phyloP scores from a whole-genome alignment of 164 flowering plant genomes.

The Piper longum region DNA sequence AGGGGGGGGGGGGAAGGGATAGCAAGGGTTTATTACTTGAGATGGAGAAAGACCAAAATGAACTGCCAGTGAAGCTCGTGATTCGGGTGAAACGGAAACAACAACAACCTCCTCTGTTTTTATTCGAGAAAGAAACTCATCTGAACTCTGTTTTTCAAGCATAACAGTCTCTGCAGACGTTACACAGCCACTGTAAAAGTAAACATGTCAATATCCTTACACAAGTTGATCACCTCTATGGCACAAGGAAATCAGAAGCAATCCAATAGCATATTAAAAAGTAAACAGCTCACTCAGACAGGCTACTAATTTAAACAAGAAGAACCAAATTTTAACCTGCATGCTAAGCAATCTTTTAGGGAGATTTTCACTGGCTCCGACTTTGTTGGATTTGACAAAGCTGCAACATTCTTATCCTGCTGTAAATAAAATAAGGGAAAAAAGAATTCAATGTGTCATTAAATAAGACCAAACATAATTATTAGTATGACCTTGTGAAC shows the following conservation, averaged over 20 bases:
- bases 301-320: neutral
- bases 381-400: slow-evolving; percentile 22
- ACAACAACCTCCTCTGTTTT: slow-evolving; percentile 53
- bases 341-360: slow-evolving; percentile 89
- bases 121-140: slow-evolving; percentile 73
- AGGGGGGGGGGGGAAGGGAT: neutral
- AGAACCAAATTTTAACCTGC: slow-evolving; percentile 43
- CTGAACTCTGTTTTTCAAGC: slow-evolving; percentile 95
- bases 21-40: slow-evolving; percentile 36
- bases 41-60: slow-evolving; percentile 68
- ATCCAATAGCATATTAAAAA: no score
- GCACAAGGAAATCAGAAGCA: no score
- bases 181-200: slow-evolving; percentile 71
- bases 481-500: no score
- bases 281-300: no score
- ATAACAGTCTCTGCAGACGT: slow-evolving; percentile 92
- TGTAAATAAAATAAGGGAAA: slow-evolving; percentile 7
- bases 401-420: slow-evolving; percentile 27
- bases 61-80: slow-evolving; percentile 83
- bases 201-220: neutral
- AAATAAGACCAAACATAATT: no score
- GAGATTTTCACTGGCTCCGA: slow-evolving; percentile 79
- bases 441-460: neutral
- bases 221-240: no score
- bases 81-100: slow-evolving; percentile 85